Evolutionary conservation across 257 asterid genomes (phyloP).

Genomic region (Solanum paucissectum): DNA sequence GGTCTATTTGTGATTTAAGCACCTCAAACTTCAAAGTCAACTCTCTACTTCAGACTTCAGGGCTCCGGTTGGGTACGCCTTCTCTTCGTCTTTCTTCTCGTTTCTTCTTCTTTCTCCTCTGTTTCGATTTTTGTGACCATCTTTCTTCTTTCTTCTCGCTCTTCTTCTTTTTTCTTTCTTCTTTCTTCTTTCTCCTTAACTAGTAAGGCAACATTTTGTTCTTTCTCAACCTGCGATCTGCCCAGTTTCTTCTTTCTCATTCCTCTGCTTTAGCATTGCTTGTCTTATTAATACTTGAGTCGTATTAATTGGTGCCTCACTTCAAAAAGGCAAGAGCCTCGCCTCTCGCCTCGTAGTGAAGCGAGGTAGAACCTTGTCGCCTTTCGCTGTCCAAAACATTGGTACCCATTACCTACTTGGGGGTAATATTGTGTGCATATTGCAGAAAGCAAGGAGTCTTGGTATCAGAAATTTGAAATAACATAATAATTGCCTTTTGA

Average conservation of each 20-base stretch:
- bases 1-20: background rate
- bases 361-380: background rate
- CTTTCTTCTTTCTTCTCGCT: too few relatives aligned
- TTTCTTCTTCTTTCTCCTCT: background rate
- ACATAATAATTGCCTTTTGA: background rate
- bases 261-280: background rate
- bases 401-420: background rate
- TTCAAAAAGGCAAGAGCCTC: background rate
- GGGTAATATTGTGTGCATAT: background rate
- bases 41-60: background rate
- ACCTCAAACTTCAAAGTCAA: background rate
- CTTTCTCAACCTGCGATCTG: background rate
- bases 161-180: too few relatives aligned
- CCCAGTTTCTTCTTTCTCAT: background rate
- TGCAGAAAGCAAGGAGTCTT: background rate
- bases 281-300: background rate
- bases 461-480: background rate
- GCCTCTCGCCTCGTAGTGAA: background rate
- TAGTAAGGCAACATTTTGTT: background rate
- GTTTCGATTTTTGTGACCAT: background rate
- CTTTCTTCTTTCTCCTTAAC: background rate
- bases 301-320: background rate
- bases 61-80: background rate
- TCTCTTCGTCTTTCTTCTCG: background rate
- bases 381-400: background rate